Base-by-base conservation (phyloP, 2,329 filamentous ascomycete species). In the Xylaria sp. region DNA sequence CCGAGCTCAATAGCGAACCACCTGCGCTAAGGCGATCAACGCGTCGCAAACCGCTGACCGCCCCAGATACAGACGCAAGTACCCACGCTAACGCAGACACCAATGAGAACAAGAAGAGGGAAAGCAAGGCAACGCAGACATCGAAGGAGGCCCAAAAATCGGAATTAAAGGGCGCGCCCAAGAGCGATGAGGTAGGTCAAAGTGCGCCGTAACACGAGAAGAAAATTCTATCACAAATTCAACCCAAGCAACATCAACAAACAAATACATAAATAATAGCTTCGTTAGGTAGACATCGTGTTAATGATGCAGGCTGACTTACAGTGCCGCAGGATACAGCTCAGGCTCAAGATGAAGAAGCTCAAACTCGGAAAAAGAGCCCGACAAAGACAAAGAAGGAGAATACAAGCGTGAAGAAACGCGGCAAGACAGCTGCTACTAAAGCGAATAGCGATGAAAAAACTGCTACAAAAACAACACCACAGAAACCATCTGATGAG, bases 21-120 rank as follows among this genome's bases (percentile, higher is more conserved):
- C 13, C 70, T 25, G 51, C 54, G 7, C 56, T 65, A n/a, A 65
- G 72, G 37, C 70, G 72, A 37, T 73, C 72, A 15, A 68, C 72
- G 68, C 72, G 72, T 68, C 72, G 50, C 13, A 73, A 70, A 60
- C 2, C 69, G 39, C 2, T 66, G 37, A 55, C 63, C 37, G 32
- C 56, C 23, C 55, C 39, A 46, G 56, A 46, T 13, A 18, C 58
- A 28, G 9, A 55, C 57, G 48, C 10, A 4, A 25, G 23, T 51
- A 25, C 63, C 28, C 23, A 52, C 23, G 55, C 39, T 56, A 56
- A 46, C 5, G 13, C 58, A 28, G 9, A 55, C 57, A 18, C 61
- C 51, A 65, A 63, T 54, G 44, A 60, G 10, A 60, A 48, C 58
- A 13, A 28, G 20, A 37, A 9, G 10, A 41, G 10, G 2, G 34